Base-by-base conservation (phyloP, 208 protist genomes). In the Balamuthia mandrillaris region DNA sequence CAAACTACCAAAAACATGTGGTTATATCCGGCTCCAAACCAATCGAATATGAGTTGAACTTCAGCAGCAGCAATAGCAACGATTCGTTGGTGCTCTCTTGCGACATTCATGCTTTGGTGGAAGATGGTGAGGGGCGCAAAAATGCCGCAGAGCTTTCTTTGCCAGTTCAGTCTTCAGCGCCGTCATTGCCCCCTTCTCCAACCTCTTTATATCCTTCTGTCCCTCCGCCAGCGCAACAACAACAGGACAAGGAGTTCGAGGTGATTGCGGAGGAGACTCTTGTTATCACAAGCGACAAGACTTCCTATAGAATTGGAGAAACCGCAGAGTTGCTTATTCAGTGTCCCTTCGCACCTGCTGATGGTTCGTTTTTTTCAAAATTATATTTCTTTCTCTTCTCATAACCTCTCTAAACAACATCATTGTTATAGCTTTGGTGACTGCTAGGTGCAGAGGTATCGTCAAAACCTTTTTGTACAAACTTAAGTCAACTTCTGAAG, bases 231-330 rank as follows among this genome's bases (percentile, higher is more conserved):
- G 16, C 16, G 12, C 37, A 24, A 52, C 66, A 77, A 52, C 18
- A 77, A 16, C 16, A 77, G 4, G 52, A 49, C 16, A 83, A 83
- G 18, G 27, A 2, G 1, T 14, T 83, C 2, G 75, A 83, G 39
- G 9, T 39, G 18, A 31, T 83, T 21, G 75, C 49, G n/a, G 52
- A 66, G 39, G 52, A 66, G 56, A 41, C 3, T 24, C 75, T 83
- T 12, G n/a, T 16, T 5, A n/a, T 83, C 31, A 31, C 49, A 5
- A 41, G 52, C 37, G 75, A 83, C 52, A 83, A 83, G 27, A 31
- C 51, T 16, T 83, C 75, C 31, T 83, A 83, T 44, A 49, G 75
- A 24, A 83, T 83, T 42, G 75, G 75, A 10, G 75, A 83, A 14
- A 83, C 75, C 0, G 75, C 75, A 2, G 31, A 16, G 56, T 24